These are phyloP conservation scores for Nicotiana noctiflora DNA, from an alignment of 257 asterid species.

Conservation along the genomic window DNA sequence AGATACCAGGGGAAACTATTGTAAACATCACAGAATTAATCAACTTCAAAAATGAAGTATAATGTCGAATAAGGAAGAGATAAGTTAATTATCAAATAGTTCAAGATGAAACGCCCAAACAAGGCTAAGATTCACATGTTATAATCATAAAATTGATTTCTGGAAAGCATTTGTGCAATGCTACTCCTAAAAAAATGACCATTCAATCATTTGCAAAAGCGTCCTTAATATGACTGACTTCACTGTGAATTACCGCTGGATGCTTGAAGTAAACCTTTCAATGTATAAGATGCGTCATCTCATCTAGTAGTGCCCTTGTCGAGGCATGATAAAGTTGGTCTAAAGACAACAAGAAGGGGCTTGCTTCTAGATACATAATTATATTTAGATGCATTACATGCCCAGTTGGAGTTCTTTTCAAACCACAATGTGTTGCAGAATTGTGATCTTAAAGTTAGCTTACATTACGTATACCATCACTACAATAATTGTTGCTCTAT, in stretches of 20 bases:
- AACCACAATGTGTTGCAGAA: neutral
- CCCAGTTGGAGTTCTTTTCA: neutral
- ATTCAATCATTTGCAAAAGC: neutral
- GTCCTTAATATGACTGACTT: neutral
- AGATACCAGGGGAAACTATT: conserved; percentile 65
- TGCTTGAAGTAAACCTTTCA: neutral
- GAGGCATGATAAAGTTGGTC: neutral
- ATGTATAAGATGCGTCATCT: neutral
- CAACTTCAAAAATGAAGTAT: neutral
- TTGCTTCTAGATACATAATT: neutral
- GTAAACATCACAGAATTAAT: neutral
- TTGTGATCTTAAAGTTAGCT: neutral
- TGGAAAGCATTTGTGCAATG: neutral
- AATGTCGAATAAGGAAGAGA: neutral
- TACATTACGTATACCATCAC: neutral
- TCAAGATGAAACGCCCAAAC: neutral
- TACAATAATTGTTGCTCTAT: neutral
- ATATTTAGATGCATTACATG: neutral
- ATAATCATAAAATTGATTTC: neutral
- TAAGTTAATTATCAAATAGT: neutral
- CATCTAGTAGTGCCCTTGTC: neutral
- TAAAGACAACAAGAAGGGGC: neutral
- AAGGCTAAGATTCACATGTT: neutral
- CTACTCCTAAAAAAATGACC: neutral
- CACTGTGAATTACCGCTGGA: neutral